Percentiles rank a stretch among this genome's conserved stretches.
Evolutionary conservation across 1,284 basidiomycete species (phyloP).

Genomic region (Sutorius eximius): DNA sequence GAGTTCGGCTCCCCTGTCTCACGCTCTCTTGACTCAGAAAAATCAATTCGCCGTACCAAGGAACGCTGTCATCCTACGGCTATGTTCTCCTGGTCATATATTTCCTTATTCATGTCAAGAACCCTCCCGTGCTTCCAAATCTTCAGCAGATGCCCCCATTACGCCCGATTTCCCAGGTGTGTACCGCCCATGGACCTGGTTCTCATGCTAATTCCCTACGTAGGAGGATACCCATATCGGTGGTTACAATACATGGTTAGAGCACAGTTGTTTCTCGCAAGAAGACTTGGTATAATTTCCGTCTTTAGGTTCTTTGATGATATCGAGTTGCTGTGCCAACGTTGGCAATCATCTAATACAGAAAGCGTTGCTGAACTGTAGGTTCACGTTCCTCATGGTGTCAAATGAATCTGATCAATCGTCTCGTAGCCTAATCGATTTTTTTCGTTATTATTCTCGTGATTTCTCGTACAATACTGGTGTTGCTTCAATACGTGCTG

Average conservation of each 20-base stretch:
- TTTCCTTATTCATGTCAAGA: slow-evolving; percentile 96
- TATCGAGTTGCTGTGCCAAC: slow-evolving; percentile 84
- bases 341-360: slow-evolving; percentile 92
- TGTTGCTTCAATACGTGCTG: slow-evolving; percentile 89
- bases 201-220: slow-evolving; percentile 15
- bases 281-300: neutral
- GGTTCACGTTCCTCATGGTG: slow-evolving; percentile 30
- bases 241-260: slow-evolving; percentile 80
- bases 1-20: neutral
- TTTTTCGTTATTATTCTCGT: slow-evolving; percentile 95
- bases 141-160: slow-evolving; percentile 86
- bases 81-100: slow-evolving; percentile 98
- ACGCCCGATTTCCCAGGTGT: slow-evolving; percentile 73
- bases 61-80: slow-evolving; percentile 95
- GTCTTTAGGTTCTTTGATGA: slow-evolving; percentile 90
- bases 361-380: slow-evolving; percentile 93
- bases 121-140: slow-evolving; percentile 90
- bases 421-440: slow-evolving; percentile 80
- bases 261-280: neutral
- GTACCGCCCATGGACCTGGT: slow-evolving; percentile 6
- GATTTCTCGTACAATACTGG: slow-evolving; percentile 92
- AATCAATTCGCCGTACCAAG: slow-evolving; percentile 97
- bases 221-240: slow-evolving; percentile 86
- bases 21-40: slow-evolving; percentile 54
- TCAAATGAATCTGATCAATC: slow-evolving; percentile 12